Conservation (phyloP, 345 rosid species). For the Erucastrum elatum region DNA sequence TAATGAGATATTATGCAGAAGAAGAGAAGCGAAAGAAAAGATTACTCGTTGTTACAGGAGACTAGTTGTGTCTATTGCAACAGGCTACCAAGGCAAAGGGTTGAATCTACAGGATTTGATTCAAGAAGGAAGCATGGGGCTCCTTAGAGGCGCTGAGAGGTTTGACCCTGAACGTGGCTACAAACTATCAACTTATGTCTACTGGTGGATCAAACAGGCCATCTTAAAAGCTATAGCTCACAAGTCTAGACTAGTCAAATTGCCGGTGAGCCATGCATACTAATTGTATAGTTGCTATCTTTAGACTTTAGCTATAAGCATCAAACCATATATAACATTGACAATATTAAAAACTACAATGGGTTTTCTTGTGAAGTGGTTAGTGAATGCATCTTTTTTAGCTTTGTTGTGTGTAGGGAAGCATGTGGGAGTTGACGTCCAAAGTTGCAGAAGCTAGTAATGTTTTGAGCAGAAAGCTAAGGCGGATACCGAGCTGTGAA, state of each 20-base stretch:
- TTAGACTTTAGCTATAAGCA: neutral
- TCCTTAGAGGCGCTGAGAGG: slow-evolving; percentile 55
- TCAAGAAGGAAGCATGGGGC: slow-evolving; percentile 67
- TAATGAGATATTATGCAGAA: slow-evolving; percentile 43
- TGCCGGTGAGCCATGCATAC: slow-evolving; percentile 42
- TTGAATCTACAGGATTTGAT: slow-evolving; percentile 53
- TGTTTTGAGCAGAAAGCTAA: slow-evolving; percentile 36
- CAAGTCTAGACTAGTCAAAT: slow-evolving; percentile 51
- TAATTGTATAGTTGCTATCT: neutral
- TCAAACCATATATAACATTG: neutral
- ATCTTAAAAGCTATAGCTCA: slow-evolving; percentile 48
- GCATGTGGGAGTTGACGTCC: slow-evolving; percentile 43
- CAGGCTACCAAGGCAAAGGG: slow-evolving; percentile 55
- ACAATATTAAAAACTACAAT: neutral
- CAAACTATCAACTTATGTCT: slow-evolving; percentile 61
- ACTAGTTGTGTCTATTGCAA: slow-evolving; percentile 57
- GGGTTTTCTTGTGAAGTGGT: slow-evolving; percentile 37
- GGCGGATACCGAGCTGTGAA: slow-evolving; percentile 41
- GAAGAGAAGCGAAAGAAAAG: slow-evolving; percentile 51
- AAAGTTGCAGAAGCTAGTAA: slow-evolving; percentile 55
- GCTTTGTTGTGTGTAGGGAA: slow-evolving; percentile 55
- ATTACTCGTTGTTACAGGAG: slow-evolving; percentile 47
- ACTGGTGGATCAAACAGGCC: slow-evolving; percentile 71
- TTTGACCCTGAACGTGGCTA: slow-evolving; percentile 57
- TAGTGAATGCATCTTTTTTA: slow-evolving; percentile 51